These are phyloP conservation scores for Tuber aestivum DNA, from an alignment of 495 filamentous ascomycete genomes.

Conservation along the genomic window DNA sequence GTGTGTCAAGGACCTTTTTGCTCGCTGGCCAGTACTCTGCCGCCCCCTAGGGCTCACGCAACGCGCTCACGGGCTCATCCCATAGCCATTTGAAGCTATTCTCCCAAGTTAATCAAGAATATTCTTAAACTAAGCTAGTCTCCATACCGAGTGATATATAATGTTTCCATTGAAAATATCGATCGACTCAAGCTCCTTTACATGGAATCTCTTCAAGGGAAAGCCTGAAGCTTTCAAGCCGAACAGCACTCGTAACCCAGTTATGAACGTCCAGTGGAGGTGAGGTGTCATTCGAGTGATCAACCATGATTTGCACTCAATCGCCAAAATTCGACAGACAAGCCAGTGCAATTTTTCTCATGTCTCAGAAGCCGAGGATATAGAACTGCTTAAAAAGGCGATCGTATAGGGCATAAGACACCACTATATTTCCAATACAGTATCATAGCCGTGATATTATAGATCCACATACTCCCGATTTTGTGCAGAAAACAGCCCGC, in stretches of 20 bases:
- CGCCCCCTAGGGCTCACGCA: not conserved
- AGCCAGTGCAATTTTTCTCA: not conserved
- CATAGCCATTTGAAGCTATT: not conserved
- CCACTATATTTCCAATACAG: not conserved
- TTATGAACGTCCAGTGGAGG: not conserved
- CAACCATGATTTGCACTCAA: not conserved
- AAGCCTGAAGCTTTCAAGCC: not conserved
- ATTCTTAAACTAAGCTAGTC: not conserved
- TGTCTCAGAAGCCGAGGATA: not conserved
- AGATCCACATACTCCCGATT: not conserved
- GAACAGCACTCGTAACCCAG: not conserved
- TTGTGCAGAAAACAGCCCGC: not conserved
- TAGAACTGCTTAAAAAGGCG: not conserved
- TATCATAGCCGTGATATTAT: too few species aligned
- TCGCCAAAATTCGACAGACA: not conserved
- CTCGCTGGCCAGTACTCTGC: slow-evolving; percentile 20
- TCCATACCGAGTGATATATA: not conserved
- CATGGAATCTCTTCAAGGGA: not conserved
- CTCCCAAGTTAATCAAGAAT: not conserved
- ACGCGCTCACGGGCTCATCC: not conserved
- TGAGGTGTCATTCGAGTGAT: not conserved
- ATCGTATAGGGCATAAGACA: not conserved
- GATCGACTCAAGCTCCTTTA: not conserved
- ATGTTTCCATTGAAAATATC: not conserved
- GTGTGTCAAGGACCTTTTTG: slow-evolving; percentile 32